phyloP scores from a whole-genome alignment of 106 monocot species.

The Dioscorea zingiberensis region DNA sequence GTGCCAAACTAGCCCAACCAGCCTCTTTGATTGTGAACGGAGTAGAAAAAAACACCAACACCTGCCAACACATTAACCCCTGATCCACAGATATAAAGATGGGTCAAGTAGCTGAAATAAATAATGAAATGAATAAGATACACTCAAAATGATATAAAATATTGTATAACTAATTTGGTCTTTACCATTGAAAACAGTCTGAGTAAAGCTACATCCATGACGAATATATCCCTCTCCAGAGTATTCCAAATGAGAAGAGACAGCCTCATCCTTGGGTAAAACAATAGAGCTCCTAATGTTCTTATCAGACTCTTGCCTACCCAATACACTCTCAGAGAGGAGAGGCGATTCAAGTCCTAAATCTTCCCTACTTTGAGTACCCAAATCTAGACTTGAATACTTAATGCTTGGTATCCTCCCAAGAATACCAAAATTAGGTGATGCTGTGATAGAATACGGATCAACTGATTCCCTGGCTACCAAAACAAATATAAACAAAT shows the following conservation, averaged over 20 bases:
- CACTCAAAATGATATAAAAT: too few species aligned
- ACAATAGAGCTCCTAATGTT: background rate
- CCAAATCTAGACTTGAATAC: slow-evolving; percentile 10
- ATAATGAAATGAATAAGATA: too few species aligned
- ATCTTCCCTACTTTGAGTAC: slow-evolving; percentile 15
- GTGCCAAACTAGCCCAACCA: slow-evolving; percentile 76
- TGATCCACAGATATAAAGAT: slow-evolving; percentile 32
- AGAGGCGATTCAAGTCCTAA: slow-evolving; percentile 13
- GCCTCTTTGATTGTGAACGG: slow-evolving; percentile 84
- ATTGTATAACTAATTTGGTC: too few species aligned
- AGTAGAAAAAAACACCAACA: slow-evolving; percentile 82
- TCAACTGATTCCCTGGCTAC: slow-evolving; percentile 22
- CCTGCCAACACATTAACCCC: slow-evolving; percentile 91
- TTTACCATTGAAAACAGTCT: slow-evolving; percentile 39
- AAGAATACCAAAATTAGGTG: slow-evolving; percentile 27
- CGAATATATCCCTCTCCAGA: slow-evolving; percentile 6
- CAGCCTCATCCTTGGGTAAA: background rate
- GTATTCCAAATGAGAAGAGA: slow-evolving; percentile 17
- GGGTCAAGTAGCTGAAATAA: too few species aligned
- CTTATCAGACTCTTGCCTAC: slow-evolving; percentile 6
- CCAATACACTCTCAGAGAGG: slow-evolving; percentile 4
- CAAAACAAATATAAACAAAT: too few species aligned
- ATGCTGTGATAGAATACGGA: slow-evolving; percentile 33
- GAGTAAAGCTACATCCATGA: slow-evolving; percentile 17
- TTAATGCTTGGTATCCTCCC: slow-evolving; percentile 10